Percentiles rank a stretch among this genome's conserved stretches.
These are phyloP conservation scores for Coriolopsis trogii DNA, from an alignment of 1,284 basidiomycete species.

Conservation along the genomic window DNA sequence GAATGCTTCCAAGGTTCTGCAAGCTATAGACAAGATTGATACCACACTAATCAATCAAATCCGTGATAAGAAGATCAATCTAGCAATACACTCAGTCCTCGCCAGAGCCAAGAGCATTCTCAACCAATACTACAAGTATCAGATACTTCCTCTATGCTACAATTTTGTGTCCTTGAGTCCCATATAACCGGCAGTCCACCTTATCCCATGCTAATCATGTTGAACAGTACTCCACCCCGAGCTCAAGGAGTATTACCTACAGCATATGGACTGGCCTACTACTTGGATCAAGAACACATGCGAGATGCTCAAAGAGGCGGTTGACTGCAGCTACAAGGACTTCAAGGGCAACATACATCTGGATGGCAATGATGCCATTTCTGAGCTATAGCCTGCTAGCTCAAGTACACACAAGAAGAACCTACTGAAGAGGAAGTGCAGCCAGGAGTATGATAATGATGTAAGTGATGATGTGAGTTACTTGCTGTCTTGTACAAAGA, in stretches of 20 bases:
- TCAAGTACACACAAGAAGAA: no score
- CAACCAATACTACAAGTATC: not conserved
- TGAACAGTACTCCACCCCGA: not conserved
- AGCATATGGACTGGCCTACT: not conserved
- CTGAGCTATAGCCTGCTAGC: no score
- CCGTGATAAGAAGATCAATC: not conserved
- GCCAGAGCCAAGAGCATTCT: not conserved
- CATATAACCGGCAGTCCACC: not conserved
- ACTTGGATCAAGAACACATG: not conserved
- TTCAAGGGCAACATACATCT: no score
- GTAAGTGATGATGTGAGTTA: no score
- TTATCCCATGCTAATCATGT: not conserved
- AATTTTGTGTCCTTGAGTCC: not conserved
- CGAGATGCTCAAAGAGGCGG: not conserved
- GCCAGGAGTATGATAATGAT: no score
- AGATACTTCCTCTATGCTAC: not conserved
- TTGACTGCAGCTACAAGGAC: not conserved
- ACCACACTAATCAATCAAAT: slow-evolving; percentile 10
- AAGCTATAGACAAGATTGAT: slow-evolving; percentile 30
- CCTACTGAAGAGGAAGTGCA: no score
- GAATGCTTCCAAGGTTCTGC: slow-evolving; percentile 33
- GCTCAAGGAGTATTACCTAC: not conserved
- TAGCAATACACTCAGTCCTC: slow-evolving; percentile 7
- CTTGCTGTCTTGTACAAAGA: no score
- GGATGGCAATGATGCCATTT: no score